Conservation (phyloP, 306 rosid genomes). For the Citrullus mucosospermus region DNA sequence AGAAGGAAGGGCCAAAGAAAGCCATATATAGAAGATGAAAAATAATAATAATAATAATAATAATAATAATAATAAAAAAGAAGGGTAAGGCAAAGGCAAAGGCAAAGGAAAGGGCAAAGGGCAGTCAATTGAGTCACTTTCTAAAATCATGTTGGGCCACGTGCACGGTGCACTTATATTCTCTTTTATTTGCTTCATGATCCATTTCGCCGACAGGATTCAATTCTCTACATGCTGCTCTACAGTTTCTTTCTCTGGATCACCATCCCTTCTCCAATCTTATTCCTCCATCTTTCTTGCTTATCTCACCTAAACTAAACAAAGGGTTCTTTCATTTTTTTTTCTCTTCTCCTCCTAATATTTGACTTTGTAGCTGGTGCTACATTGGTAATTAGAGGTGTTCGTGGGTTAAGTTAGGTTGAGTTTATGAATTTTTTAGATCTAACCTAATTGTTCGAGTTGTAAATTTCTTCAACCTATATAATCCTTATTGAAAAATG, state of each 20-base stretch:
- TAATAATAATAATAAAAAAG: background rate
- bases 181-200: background rate
- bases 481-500: no score
- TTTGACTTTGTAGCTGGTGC: background rate
- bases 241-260: background rate
- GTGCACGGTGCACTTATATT: background rate
- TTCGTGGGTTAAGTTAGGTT: no score
- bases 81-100: background rate
- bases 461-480: no score
- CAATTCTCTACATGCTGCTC: background rate
- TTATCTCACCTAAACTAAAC: background rate
- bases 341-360: background rate
- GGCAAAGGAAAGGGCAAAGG: background rate
- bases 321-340: background rate
- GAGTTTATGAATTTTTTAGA: no score
- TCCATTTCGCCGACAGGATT: slow-evolving; percentile 11
- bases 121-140: background rate
- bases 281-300: no score
- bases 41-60: no score
- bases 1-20: background rate
- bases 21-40: background rate
- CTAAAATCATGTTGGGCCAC: slow-evolving; percentile 14
- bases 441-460: no score
- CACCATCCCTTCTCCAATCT: background rate
- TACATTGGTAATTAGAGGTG: no score